A percentile compares a stretch with the other conserved stretches of the same genome.
phyloP scores from a whole-genome alignment of 2,329 filamentous ascomycete species.

The Scleromitrula shiraiana region DNA sequence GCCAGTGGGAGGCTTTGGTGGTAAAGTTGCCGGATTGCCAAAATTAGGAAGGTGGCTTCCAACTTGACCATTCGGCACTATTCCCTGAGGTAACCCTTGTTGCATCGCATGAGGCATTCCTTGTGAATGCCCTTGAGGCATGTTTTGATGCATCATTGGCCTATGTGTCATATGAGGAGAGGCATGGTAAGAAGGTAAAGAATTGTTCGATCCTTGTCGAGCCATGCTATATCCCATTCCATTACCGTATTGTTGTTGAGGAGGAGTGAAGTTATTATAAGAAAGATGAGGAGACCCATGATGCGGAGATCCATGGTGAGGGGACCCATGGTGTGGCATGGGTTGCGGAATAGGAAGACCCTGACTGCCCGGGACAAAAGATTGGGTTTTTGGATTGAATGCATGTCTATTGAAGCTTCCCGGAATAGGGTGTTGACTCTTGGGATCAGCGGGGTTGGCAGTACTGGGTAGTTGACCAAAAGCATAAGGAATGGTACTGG shows the following conservation, averaged over 20 bases:
- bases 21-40: constrained; percentile 45
- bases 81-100: constrained; percentile 20
- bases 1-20: constrained; percentile 44
- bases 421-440: constrained; percentile 73
- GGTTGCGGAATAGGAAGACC: constrained; percentile 39
- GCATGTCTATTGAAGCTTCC: constrained; percentile 77
- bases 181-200: constrained; percentile 30
- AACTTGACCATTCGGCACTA: constrained; percentile 25
- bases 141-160: constrained; percentile 29
- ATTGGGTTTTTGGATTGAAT: constrained; percentile 91
- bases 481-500: constrained; percentile 50
- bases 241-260: constrained; percentile 28
- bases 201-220: constrained; percentile 31
- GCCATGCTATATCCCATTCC: constrained; percentile 31
- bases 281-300: constrained; percentile 35
- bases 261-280: constrained; percentile 32
- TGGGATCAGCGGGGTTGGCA: constrained; percentile 60
- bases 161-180: constrained; percentile 30
- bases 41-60: constrained; percentile 48
- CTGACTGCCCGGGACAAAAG: constrained; percentile 67
- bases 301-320: constrained; percentile 28
- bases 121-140: constrained; percentile 23
- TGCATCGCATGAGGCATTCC: constrained; percentile 20
- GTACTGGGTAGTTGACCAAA: constrained; percentile 72
- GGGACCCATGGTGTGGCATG: constrained; percentile 27